phyloP scores from a whole-genome alignment of 2,329 filamentous ascomycete genomes.

The Ophiostoma sp. region DNA sequence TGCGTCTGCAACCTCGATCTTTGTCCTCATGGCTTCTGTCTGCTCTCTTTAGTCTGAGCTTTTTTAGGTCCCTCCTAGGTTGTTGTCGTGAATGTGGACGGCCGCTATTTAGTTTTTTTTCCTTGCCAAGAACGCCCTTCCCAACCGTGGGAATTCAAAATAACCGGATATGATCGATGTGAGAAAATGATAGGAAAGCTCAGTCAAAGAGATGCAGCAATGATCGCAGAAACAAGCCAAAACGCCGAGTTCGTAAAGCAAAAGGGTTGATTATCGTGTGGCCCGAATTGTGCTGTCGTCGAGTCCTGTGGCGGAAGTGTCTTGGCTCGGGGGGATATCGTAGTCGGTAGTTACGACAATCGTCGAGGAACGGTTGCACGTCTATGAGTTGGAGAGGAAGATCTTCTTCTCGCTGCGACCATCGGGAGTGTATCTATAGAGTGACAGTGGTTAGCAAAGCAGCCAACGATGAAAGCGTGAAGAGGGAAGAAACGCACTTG shows the following conservation, averaged over 20 bases:
- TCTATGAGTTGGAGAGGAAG: slow-evolving; percentile 28
- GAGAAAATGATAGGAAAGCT: neutral
- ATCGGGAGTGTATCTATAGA: slow-evolving; percentile 53
- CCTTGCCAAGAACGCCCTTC: neutral
- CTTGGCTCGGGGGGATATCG: too few species aligned
- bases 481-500: slow-evolving; percentile 55
- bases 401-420: slow-evolving; percentile 59
- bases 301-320: too few species aligned
- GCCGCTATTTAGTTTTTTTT: neutral
- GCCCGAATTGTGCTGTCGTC: neutral
- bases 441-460: slow-evolving; percentile 3
- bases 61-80: too few species aligned
- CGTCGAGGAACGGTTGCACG: neutral
- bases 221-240: slow-evolving; percentile 1
- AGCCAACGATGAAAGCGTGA: too few species aligned
- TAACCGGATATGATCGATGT: slow-evolving; percentile 7
- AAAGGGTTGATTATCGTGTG: neutral
- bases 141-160: neutral
- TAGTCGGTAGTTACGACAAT: too few species aligned
- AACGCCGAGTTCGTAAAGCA: neutral
- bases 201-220: neutral
- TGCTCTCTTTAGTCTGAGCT: too few species aligned
- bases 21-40: too few species aligned
- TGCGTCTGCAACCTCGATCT: too few species aligned
- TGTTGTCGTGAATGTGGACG: too few species aligned